Evolutionary conservation across 108 stramenopile species (phyloP).

Genomic region (Fragilaria crotonensis): DNA sequence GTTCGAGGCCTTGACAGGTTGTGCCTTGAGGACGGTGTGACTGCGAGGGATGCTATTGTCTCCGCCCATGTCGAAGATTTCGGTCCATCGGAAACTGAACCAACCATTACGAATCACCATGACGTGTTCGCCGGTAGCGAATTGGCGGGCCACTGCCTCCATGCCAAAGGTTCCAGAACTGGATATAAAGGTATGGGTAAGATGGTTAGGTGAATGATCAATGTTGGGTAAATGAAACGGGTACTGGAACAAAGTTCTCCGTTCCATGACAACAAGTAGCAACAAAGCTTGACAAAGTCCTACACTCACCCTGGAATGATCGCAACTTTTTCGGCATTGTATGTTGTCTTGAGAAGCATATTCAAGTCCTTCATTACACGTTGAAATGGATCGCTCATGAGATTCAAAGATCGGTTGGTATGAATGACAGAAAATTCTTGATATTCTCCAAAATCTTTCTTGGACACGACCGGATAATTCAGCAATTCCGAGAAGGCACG

Average conservation of each 20-base stretch:
- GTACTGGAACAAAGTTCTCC: background rate
- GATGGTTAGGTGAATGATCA: background rate
- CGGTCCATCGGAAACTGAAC: constrained; percentile 91
- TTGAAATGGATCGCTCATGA: constrained; percentile 90
- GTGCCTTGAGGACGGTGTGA: constrained; percentile 83
- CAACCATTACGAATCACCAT: constrained; percentile 91
- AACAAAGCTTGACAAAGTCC: background rate
- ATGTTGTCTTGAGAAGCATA: constrained; percentile 64
- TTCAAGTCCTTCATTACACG: constrained; percentile 86
- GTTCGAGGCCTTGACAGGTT: constrained; percentile 22
- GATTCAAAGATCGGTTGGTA: constrained; percentile 86
- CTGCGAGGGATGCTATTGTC: constrained; percentile 47
- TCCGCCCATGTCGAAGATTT: constrained; percentile 88
- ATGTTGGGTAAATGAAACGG: background rate
- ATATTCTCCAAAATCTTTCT: constrained; percentile 65
- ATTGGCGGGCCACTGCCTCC: constrained; percentile 90
- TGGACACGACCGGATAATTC: constrained; percentile 43
- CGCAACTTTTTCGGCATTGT: constrained; percentile 86
- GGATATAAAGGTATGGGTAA: constrained; percentile 6
- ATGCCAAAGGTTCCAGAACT: constrained; percentile 83
- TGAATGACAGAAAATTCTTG: constrained; percentile 87
- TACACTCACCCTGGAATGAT: constrained; percentile 83
- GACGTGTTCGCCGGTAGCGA: constrained; percentile 84
- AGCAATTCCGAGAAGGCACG: background rate
- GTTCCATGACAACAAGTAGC: background rate